Evolutionary conservation across 176 grass and related monocot species (phyloP), one percentile per base, ranked within the genome.

Genomic region (Carex pumila): DNA sequence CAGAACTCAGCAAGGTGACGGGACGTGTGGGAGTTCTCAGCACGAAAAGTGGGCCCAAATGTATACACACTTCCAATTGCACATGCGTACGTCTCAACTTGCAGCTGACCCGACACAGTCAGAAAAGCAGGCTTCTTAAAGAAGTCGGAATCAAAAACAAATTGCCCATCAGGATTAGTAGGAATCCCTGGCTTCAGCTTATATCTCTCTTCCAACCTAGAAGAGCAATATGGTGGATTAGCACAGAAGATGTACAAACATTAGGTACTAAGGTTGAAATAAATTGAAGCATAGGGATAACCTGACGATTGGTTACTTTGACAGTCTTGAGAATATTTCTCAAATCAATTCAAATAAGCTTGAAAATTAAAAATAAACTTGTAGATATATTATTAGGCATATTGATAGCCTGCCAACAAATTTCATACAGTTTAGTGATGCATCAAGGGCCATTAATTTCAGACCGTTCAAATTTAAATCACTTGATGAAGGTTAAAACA

Each of bases 1-100:
- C 95, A 98, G 92, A 98, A 98, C 62, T 98, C 95, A 32, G 92
- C 89, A 65, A 98, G 88, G 87, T 98, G 95, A 3, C 95, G 91
- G 45, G 95, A 91, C 0, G 95, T 98, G 65, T 98, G 95, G 1
- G 95, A 94, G 82, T 98, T 91, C 68, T 98, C 95, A 69, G 95
- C 95, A 66, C 92, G 87, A 86, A 98, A 98, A 63, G 95, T 98
- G 58, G 95, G 95, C 31, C 95, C 95, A 91, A 98, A 98, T 45
- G 95, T 98, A 84, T 98, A 95, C 12, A 98, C 95, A 36, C 81
- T 94, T 79, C 95, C 89, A 60, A 98, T 89, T 80, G 91, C 92
- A 83, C 92, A 95, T 19, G 95, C 90, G 76, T 93, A 98, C 29
- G 95, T 98, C 86, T 98, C 92, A 22, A 98, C 95, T 81, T 98